Percentiles rank a stretch among this genome's conserved stretches.
Evolutionary conservation across 2,329 filamentous ascomycete species (phyloP).

Genomic region (Tolypocladium endophyticum): DNA sequence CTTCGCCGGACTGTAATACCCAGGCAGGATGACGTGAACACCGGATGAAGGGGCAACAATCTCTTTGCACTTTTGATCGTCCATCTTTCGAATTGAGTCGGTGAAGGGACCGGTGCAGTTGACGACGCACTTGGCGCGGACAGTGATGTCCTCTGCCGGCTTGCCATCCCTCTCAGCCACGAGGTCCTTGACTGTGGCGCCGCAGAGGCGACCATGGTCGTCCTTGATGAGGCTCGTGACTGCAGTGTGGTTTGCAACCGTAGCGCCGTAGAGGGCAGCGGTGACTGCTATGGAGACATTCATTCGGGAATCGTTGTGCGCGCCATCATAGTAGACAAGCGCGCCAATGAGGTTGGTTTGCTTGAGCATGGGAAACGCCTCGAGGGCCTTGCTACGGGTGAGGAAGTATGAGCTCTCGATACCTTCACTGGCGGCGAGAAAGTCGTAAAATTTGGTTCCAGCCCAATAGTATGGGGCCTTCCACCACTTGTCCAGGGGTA

Average conservation of each 20-base stretch:
- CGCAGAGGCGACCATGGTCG: conserved; percentile 59
- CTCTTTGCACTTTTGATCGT: conserved; percentile 59
- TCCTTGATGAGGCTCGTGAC: conserved; percentile 71
- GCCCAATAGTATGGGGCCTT: conserved; percentile 69
- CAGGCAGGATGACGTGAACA: conserved; percentile 77
- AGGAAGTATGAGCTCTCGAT: conserved; percentile 86
- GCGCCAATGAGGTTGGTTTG: conserved; percentile 69
- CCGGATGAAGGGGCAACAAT: conserved; percentile 81
- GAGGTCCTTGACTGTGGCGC: conserved; percentile 62
- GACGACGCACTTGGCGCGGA: conserved; percentile 72
- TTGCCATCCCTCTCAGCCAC: conserved; percentile 55
- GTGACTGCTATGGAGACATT: conserved; percentile 84
- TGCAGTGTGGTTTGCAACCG: conserved; percentile 74
- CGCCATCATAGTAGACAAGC: conserved; percentile 84
- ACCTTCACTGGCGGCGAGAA: conserved; percentile 74
- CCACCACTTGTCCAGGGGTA: conserved; percentile 67
- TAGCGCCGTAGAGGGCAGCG: conserved; percentile 75
- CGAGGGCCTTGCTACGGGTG: conserved; percentile 74
- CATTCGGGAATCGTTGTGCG: conserved; percentile 88
- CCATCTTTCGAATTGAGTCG: conserved; percentile 76
- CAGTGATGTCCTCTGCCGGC: conserved; percentile 48
- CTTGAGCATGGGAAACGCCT: conserved; percentile 83
- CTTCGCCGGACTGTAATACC: conserved; percentile 74
- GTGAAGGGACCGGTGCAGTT: conserved; percentile 86
- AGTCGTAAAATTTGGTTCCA: conserved; percentile 74